Evolutionary conservation across 305 asterid genomes (phyloP), one percentile per base, ranked within the genome.

Genomic region (Fraxinus latifolia): DNA sequence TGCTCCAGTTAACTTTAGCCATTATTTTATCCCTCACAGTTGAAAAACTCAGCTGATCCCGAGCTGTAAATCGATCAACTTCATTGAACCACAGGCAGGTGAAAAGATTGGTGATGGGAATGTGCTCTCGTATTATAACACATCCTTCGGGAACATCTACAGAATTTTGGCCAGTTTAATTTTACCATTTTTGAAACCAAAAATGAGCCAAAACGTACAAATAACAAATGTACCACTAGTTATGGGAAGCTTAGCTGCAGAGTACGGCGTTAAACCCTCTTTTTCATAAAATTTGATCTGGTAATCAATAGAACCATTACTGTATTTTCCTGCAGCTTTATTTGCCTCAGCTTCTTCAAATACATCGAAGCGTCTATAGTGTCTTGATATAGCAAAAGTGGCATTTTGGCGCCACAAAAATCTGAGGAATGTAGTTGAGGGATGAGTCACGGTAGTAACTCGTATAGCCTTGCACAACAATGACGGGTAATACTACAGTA

Each of bases 61-160:
- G 86, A 58, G 99, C 86, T 74, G 99, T 96, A 88, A 96, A 96
- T 39, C 98, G 90, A 81, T 96, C 99, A 77, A 96, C 98, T 90
- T 96, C 98, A 78, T 92, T 96, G 91, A 96, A 96, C 99, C 99
- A 94, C 15, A 96, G 88, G 83, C 99, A 94, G 87, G 97, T 90
- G 83, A 96, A 94, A 78, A 96, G 98, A 88, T 96, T 92, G 60
- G 99, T 91, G 79, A 96, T 91, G 37, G 98, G 91, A 77, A 83
- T 89, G 88, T 96, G 99, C 77, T 94, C 99, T 85, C 96, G 91
- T 80, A 96, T 88, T 77, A 96, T 90, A 11, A 91, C 97, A 80
- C 98, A 96, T 80, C 98, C 99, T 91, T 96, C 98, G 5, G 99
- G 99, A 80, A 96, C 99, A 96, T 96, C 99, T 94, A 97, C 89